A percentile compares a stretch with the other conserved stretches of the same genome.
Evolutionary conservation across 176 grass and related monocot genomes (phyloP).

Genomic region (bread wheat (Triticum aestivum)): IWGSC_CS_RefSeq_v2.1 NC_057810.1:295894539-295895038

Average conservation of each 20-base stretch:
- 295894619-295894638: neutral
- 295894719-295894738: neutral
- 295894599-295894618: neutral
- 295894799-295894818: neutral
- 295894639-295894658: neutral
- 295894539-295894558: neutral
- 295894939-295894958: too few species aligned
- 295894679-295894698: neutral
- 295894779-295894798: too few species aligned
- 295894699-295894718: neutral
- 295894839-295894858: neutral
- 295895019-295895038: too few species aligned
- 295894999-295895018: too few species aligned
- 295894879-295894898: constrained; percentile 6
- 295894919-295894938: too few species aligned
- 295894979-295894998: too few species aligned
- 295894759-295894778: neutral
- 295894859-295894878: neutral
- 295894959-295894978: too few species aligned
- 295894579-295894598: neutral
- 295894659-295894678: neutral
- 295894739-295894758: neutral
- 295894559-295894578: neutral
- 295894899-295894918: too few species aligned
- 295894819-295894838: neutral